Evolutionary conservation across 2,329 filamentous ascomycete genomes (phyloP).

Genomic region (Cladosporium oxysporum): DNA sequence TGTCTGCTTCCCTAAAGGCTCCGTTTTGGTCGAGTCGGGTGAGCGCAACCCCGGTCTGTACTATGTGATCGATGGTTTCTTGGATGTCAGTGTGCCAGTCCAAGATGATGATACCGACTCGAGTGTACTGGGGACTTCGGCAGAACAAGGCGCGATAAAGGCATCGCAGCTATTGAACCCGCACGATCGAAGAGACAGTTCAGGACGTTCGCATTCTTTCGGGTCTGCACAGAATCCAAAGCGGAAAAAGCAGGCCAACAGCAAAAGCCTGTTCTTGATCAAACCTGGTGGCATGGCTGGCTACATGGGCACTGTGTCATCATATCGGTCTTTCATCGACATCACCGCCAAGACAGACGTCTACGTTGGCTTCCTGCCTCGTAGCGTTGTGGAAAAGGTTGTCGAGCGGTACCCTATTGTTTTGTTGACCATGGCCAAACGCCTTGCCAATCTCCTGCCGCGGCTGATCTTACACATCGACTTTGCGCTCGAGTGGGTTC

Average conservation of each 20-base stretch:
- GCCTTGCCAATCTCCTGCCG: slow-evolving; percentile 84
- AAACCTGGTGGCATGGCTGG: slow-evolving; percentile 94
- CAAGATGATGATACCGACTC: slow-evolving; percentile 59
- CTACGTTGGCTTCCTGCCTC: slow-evolving; percentile 91
- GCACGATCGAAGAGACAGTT: slow-evolving; percentile 4
- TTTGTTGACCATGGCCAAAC: slow-evolving; percentile 91
- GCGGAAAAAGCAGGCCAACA: slow-evolving; percentile 52
- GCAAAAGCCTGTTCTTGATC: slow-evolving; percentile 80
- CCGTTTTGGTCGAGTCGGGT: slow-evolving; percentile 92
- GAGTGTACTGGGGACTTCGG: slow-evolving; percentile 48
- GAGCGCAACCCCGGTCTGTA: slow-evolving; percentile 96
- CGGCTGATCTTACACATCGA: slow-evolving; percentile 93
- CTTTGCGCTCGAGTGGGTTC: slow-evolving; percentile 97
- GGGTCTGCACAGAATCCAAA: slow-evolving; percentile 28
- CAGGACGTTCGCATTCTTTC: slow-evolving; percentile 14
- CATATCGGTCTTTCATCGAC: slow-evolving; percentile 93
- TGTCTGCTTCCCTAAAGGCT: slow-evolving; percentile 93
- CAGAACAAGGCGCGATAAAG: slow-evolving; percentile 37
- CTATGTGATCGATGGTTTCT: slow-evolving; percentile 95
- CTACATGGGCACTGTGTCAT: slow-evolving; percentile 91
- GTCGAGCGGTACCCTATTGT: slow-evolving; percentile 92
- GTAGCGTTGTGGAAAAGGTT: slow-evolving; percentile 82
- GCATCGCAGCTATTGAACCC: slow-evolving; percentile 35
- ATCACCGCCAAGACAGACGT: slow-evolving; percentile 98
- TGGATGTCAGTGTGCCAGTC: slow-evolving; percentile 85